A percentile compares a stretch with the other conserved stretches of the same genome.
Evolutionary conservation across 2,329 filamentous ascomycete genomes (phyloP).

Genomic region (Neopestalotiopsis sp.): DNA sequence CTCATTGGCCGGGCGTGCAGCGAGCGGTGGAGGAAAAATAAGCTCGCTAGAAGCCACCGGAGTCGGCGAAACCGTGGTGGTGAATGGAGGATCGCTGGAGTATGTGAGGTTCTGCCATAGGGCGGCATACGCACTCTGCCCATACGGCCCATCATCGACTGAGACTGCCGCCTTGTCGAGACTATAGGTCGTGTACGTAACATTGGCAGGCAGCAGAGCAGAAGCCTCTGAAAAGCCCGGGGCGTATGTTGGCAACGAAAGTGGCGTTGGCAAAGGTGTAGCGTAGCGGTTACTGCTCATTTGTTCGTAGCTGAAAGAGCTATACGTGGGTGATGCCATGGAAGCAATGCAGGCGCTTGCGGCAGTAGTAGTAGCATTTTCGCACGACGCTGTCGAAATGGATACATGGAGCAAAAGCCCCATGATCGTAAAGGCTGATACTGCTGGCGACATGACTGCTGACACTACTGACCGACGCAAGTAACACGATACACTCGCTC

Average conservation of each 20-base stretch:
- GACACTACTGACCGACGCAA: not conserved
- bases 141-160: conserved; percentile 12
- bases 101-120: conserved; percentile 15
- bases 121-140: conserved; percentile 18
- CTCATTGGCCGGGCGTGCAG: conserved; percentile 42
- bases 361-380: not conserved
- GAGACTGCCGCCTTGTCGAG: conserved; percentile 3
- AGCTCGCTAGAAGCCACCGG: conserved; percentile 60
- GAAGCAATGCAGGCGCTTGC: not conserved
- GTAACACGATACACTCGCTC: not conserved
- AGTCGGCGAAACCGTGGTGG: conserved; percentile 60
- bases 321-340: conserved; percentile 13
- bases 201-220: conserved; percentile 6
- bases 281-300: conserved; percentile 17
- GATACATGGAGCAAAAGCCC: not conserved
- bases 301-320: conserved; percentile 16
- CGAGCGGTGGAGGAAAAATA: conserved; percentile 59
- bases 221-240: not conserved
- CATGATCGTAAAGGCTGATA: not conserved
- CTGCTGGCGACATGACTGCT: not conserved
- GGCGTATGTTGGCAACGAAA: conserved; percentile 14
- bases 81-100: conserved; percentile 18
- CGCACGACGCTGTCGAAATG: not conserved
- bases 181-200: conserved; percentile 17
- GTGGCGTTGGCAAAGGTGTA: conserved; percentile 13